Conservation (phyloP, 1,139 yeast genomes). For the Lodderomyces jiufengensis region DNA sequence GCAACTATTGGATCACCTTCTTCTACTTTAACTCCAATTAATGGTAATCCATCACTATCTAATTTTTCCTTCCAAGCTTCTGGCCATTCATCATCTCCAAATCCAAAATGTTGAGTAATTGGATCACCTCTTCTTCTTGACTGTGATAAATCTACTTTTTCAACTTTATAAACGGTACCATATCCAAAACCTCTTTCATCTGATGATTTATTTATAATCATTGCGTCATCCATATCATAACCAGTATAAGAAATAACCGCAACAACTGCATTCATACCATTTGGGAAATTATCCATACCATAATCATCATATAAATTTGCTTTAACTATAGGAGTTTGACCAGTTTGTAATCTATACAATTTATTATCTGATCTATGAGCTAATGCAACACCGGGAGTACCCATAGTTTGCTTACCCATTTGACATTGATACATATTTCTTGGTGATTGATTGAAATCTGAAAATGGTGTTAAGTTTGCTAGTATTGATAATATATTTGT, state of each 20-base stretch:
- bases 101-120: slow-evolving; percentile 90
- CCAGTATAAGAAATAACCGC: slow-evolving; percentile 99
- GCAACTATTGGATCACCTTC: slow-evolving; percentile 98
- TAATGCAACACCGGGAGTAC: slow-evolving; percentile 97
- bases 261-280: slow-evolving; percentile 97
- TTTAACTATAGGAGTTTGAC: slow-evolving; percentile 96
- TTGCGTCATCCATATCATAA: slow-evolving; percentile 99
- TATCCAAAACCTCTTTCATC: slow-evolving; percentile 98
- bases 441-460: slow-evolving; percentile 98
- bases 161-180: slow-evolving; percentile 94
- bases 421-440: slow-evolving; percentile 99
- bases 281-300: slow-evolving; percentile 98
- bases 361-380: slow-evolving; percentile 93
- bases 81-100: slow-evolving; percentile 92
- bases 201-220: slow-evolving; percentile 95
- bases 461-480: slow-evolving; percentile 95
- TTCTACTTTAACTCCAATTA: slow-evolving; percentile 79
- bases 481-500: slow-evolving; percentile 90
- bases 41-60: slow-evolving; percentile 92
- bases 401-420: slow-evolving; percentile 99
- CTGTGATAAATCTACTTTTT: slow-evolving; percentile 77
- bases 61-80: slow-evolving; percentile 81
- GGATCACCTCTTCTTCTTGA: slow-evolving; percentile 92
- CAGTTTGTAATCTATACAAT: slow-evolving; percentile 85
- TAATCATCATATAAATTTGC: slow-evolving; percentile 92